Base-by-base conservation (phyloP, 192 early-diverging fungal genomes). In the Coemansia sp. region DNA sequence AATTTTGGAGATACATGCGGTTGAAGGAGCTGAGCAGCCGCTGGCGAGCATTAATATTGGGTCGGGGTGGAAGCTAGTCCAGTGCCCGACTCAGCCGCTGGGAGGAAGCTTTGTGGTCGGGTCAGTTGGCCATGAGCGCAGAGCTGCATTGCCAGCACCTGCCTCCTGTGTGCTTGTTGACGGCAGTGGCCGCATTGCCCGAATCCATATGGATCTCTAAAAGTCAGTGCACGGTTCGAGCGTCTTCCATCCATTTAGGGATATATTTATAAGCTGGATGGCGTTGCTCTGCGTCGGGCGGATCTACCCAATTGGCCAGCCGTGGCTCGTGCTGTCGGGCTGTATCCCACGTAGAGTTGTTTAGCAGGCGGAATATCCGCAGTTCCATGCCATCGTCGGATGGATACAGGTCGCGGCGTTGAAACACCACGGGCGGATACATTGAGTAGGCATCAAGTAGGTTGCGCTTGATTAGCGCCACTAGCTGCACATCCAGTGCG, bases 381-480 rank as follows among this genome's bases (percentile, higher is more conserved):
- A 76, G 62, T 28, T 76, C 66, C 45, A 69, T 30, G 21, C 66
- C 73, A 40, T 76, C 73, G 38, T 76, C 73, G 3, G 73, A 58
- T 23, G 66, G 73, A 16, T 76, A 76, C 41, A 78, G 42, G 40
- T 74, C 68, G 30, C 78, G 78, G 16, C 67, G 56, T 57, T 80
- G 78, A 39, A 68, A 67, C 17, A 80, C 69, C n/a, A 69, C 58
- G 0, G 71, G 71, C 21, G 78, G 78, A 44, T 71, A 42, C 14
- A 75, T 9, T 11, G 71, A 75, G 32, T 55, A 75, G 1, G 78
- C 41, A 6, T 40, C 32, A 0, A 80, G 21, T n/a, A 72, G 14
- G 10, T 53, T 64, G 26, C 70, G 55, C 39, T 73, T 69, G 10
- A 73, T 49, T 11, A 79, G 53, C 1, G 69, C 76, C 0, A 71